Conservation (phyloP, 1,139 yeast species). For the Saccharomyces hybrid region DNA sequence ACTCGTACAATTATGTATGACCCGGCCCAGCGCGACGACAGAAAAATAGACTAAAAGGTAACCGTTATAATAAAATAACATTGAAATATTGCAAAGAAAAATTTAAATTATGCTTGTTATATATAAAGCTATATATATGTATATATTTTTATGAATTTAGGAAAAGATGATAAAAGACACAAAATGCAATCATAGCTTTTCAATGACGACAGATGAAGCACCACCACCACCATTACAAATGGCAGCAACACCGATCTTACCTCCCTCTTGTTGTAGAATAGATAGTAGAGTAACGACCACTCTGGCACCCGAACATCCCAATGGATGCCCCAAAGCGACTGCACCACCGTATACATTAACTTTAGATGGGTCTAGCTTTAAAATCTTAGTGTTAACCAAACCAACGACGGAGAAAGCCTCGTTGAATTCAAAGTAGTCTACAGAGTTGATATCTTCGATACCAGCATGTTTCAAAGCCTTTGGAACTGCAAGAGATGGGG, state of each 20-base stretch:
- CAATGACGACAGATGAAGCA: conserved; percentile 78
- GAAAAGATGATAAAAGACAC: neutral
- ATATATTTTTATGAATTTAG: neutral
- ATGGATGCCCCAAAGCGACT: conserved; percentile 94
- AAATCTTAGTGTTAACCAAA: conserved; percentile 73
- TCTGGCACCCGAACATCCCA: conserved; percentile 97
- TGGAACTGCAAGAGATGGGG: conserved; percentile 90
- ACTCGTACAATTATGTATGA: neutral
- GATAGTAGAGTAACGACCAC: conserved; percentile 75
- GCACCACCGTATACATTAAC: conserved; percentile 97
- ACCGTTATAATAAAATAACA: neutral
- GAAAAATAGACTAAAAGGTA: neutral
- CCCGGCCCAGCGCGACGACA: neutral
- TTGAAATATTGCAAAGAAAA: neutral
- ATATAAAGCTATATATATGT: conserved; percentile 4
- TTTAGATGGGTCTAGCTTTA: conserved; percentile 57
- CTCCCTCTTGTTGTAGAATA: conserved; percentile 71
- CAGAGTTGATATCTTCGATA: conserved; percentile 44
- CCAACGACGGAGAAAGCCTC: conserved; percentile 98
- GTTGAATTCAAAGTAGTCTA: conserved; percentile 70
- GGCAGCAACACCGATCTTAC: conserved; percentile 89
- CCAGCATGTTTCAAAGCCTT: conserved; percentile 89
- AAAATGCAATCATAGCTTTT: conserved; percentile 31
- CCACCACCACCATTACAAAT: conserved; percentile 99
- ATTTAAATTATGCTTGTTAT: neutral